These are phyloP conservation scores for Yarrowia sp. DNA, from an alignment of 805 yeast species.

Conservation along the genomic window DNA sequence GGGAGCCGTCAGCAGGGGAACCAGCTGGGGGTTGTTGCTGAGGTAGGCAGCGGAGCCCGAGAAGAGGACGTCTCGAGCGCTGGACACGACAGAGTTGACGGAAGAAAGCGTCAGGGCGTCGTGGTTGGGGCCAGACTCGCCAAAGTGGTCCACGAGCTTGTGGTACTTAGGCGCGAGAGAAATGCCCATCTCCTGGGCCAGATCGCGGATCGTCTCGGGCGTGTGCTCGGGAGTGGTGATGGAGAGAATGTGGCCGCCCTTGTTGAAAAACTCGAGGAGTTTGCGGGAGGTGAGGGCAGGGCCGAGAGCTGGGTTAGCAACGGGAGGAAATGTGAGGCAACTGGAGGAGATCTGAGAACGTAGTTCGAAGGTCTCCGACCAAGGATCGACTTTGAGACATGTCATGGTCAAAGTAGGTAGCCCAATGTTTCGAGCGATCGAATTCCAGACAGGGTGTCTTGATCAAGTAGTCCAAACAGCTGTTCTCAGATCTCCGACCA, in stretches of 20 bases:
- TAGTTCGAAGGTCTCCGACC: too few species aligned
- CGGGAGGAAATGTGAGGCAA: conserved; percentile 44
- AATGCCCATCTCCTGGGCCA: conserved; percentile 78
- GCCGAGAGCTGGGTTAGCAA: conserved; percentile 43
- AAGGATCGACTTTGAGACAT: too few species aligned
- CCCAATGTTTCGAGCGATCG: too few species aligned
- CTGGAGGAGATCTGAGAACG: too few species aligned
- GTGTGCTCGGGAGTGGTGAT: conserved; percentile 52
- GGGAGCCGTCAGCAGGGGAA: conserved; percentile 70
- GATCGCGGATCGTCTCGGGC: conserved; percentile 62
- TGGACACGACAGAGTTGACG: conserved; percentile 25
- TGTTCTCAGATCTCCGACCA: too few species aligned
- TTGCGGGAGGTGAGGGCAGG: conserved; percentile 45
- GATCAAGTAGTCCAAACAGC: too few species aligned
- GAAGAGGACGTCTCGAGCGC: conserved; percentile 33
- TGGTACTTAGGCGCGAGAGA: conserved; percentile 76
- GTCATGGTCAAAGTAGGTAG: too few species aligned
- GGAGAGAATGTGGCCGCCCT: conserved; percentile 74
- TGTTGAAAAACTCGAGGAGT: conserved; percentile 57
- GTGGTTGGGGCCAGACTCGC: conserved; percentile 35
- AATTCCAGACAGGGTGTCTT: too few species aligned
- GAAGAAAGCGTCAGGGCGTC: conserved; percentile 33
- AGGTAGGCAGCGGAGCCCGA: conserved; percentile 68
- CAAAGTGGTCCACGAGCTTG: conserved; percentile 64
- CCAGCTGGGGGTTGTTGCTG: conserved; percentile 61